Evolutionary conservation across 2,329 filamentous ascomycete genomes (phyloP), one percentile per base, ranked within the genome.

Genomic region (Penicillium sp.): DNA sequence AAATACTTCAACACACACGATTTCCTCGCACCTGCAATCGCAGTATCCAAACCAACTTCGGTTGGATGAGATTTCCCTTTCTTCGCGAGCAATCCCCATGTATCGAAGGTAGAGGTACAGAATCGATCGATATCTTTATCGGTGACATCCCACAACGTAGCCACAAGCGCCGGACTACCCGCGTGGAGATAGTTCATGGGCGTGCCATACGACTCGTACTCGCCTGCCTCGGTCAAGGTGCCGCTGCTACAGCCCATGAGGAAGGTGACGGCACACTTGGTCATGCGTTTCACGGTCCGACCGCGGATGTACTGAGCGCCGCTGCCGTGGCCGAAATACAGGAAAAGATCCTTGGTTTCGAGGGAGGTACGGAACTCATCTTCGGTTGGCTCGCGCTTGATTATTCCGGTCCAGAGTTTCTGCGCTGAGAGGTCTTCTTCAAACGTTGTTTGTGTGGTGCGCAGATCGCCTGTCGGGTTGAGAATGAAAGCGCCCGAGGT

Each of bases 121-220:
- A 96, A 95, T 16, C 92, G 88, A 75, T 99, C 95, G 69, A 96
- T 96, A 70, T 99, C 94, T 64, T 89, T 89, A 69, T 99, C 94
- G 9, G 94, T 99, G 44, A 99, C 94, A 71, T 99, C 94, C 94
- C 94, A 99, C 33, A 99, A 78, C 14, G 92, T 96, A 41, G 91
- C 94, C 2, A 97, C 85, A 9, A 97, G 84, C 0, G 92, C 91
- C 3, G 90, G 91, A 61, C 82, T 85, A 1, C 90, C 92, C 0
- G 91, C 92, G 61, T 92, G 85, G 73, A 99, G 85, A 74, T 97
- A 97, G 63, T 92, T 91, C 75, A 92, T 85, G 22, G 94, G 89
- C 50, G 92, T 90, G 1, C 94, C 92, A 62, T 89, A 87, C n/a
- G 88, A 86, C 70, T 97, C 92, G 64, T 95, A 96, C 56, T 90